Base-by-base conservation (phyloP, 73 alveolate genomes). In the Durusdinium trenchii region DNA sequence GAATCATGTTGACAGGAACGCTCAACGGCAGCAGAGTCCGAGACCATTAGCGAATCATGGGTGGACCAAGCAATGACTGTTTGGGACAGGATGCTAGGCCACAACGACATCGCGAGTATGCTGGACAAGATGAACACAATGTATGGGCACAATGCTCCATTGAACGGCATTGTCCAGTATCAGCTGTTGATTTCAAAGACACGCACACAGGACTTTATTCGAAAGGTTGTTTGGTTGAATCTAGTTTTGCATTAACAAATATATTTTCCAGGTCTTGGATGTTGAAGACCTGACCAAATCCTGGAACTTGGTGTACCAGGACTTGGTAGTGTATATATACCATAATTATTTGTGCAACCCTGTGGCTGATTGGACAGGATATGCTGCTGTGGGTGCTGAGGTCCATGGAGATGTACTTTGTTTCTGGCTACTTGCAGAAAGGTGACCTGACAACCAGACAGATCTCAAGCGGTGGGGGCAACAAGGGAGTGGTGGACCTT, bases 1-100 rank as follows among this genome's bases (percentile, higher is more conserved):
- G 67, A 20, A 54, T 54, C 67, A 54, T 20, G 23, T 35, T 67
- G 43, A 7, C 48, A 73, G 85, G 85, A 73, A 51, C 85, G 85
- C 3, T 6, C 85, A 26, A 73, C 51, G 85, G 48, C 85, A 32
- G 85, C 18, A 6, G 85, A 73, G 26, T 73, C 85, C 18, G 85
- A 73, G 51, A n/a, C 10, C 32, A n/a, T 73, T 51, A 73, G 52
- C 6, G 85, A 73, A 9, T 9, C 36, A 4, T 73, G 48, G 48
- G 85, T 73, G 48, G 85, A 73, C 85, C 85, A 73, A 51, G 85
- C 85, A 28, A 73, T 73, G 85, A 73, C 85, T 14, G 85, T 73
- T 40, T 73, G 85, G 85, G 51, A 73, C 51, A 7, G 85, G 51
- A 73, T 73, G 85, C 18, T 73, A 32, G 36, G 32, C 54, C 10